Evolutionary conservation across 768 basidiomycete species (phyloP).

Genomic region (Crassisporium funariophilum): DNA sequence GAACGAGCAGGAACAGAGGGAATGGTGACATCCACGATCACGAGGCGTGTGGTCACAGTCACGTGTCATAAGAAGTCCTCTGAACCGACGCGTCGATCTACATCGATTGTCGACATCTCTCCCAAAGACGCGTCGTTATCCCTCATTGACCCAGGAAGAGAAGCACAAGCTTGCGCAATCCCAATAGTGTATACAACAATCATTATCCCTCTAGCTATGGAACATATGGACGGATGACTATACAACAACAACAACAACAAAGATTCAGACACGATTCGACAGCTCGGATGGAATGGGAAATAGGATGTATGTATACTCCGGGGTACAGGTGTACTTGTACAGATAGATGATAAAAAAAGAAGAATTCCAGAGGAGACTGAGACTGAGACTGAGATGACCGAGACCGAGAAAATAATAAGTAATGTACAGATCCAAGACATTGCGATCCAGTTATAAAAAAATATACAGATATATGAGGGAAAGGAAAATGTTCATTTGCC

Average conservation of each 20-base stretch:
- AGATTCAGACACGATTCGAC: no score
- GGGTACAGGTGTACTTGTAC: no score
- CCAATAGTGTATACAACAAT: no score
- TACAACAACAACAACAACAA: no score
- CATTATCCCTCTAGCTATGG: no score
- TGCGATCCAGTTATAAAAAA: neutral
- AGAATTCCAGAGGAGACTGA: no score
- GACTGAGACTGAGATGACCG: no score
- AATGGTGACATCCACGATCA: conserved; percentile 13
- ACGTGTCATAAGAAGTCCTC: conserved; percentile 6
- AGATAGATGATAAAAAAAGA: no score
- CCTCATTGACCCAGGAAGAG: neutral
- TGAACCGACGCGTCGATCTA: conserved; percentile 13
- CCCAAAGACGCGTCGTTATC: conserved; percentile 3
- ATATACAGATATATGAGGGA: neutral
- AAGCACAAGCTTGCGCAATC: neutral
- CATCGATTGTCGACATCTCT: neutral
- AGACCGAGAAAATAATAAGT: no score
- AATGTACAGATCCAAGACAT: conserved; percentile 3
- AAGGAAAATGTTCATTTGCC: neutral
- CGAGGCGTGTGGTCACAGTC: conserved; percentile 10
- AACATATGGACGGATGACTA: no score
- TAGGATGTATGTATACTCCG: no score
- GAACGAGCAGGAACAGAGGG: neutral
- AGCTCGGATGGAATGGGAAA: no score